Evolutionary conservation across 208 protist genomes (phyloP).

Genomic region (Acanthamoeba castellanii): DNA sequence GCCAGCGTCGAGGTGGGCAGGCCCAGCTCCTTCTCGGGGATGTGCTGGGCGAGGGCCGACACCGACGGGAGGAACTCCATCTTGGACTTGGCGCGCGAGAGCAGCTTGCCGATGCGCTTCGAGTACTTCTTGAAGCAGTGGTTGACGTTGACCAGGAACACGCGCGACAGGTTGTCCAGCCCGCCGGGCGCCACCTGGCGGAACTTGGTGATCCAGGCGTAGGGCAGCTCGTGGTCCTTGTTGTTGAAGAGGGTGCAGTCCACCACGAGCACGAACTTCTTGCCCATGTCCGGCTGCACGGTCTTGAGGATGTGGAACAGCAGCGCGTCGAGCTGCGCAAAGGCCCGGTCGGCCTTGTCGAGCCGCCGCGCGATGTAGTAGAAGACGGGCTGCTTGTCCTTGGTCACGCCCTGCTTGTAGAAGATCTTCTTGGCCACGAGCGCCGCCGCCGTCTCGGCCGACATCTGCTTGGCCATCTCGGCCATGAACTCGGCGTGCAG

Average conservation of each 20-base stretch:
- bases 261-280: constrained; percentile 79
- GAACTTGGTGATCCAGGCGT: constrained; percentile 82
- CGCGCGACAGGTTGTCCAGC: constrained; percentile 28
- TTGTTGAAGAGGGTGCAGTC: constrained; percentile 78
- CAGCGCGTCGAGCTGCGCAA: constrained; percentile 5
- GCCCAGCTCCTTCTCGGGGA: constrained; percentile 66
- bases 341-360: not conserved
- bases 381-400: constrained; percentile 80
- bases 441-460: not conserved
- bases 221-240: constrained; percentile 78
- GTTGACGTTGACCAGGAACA: constrained; percentile 78
- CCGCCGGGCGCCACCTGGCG: constrained; percentile 75
- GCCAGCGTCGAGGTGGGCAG: constrained; percentile 68
- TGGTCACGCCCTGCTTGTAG: constrained; percentile 78
- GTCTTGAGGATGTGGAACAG: constrained; percentile 83
- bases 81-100: constrained; percentile 41
- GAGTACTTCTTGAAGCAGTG: constrained; percentile 79
- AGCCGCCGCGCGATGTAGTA: constrained; percentile 80
- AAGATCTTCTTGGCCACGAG: constrained; percentile 78
- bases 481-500: constrained; percentile 58
- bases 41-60: not conserved
- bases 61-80: constrained; percentile 33
- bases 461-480: constrained; percentile 32
- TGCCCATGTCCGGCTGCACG: constrained; percentile 61
- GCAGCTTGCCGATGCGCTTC: constrained; percentile 76